Conservation (phyloP, 148 eudicot species). For the Amaranthus cruentus region DNA sequence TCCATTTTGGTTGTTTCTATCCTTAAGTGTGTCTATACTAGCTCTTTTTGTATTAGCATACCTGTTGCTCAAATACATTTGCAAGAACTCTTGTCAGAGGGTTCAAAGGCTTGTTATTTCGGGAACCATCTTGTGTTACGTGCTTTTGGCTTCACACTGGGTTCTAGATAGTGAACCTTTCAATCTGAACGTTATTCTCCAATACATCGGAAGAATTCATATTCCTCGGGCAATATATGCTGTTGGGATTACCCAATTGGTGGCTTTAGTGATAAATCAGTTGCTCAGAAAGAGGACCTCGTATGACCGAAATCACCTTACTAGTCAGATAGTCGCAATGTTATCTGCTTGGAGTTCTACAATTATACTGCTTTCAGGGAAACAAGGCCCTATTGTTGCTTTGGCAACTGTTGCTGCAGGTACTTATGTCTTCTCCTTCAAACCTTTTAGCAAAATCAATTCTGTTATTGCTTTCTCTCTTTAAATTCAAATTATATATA, state of each 20-base stretch:
- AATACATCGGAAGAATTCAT: conserved; percentile 34
- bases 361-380: conserved; percentile 73
- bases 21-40: conserved; percentile 45
- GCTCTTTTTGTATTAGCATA: conserved; percentile 49
- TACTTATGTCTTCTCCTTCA: conserved; percentile 26
- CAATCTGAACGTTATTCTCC: conserved; percentile 27
- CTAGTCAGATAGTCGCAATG: conserved; percentile 54
- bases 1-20: conserved; percentile 38
- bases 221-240: conserved; percentile 70
- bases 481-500: not conserved
- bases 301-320: conserved; percentile 40
- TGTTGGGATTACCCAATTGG: conserved; percentile 58
- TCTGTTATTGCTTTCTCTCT: not conserved
- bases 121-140: conserved; percentile 57
- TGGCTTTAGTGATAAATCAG: conserved; percentile 40
- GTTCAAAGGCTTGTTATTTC: conserved; percentile 42
- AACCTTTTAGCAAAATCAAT: not conserved
- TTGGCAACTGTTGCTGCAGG: conserved; percentile 75
- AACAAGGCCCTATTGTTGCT: conserved; percentile 74
- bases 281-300: conserved; percentile 28
- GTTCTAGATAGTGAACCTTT: conserved; percentile 52
- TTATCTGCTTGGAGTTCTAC: conserved; percentile 76
- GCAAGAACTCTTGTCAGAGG: conserved; percentile 26
- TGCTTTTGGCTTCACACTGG: conserved; percentile 64
- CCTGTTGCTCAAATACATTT: conserved; percentile 39